Base-by-base conservation (phyloP, 2,329 filamentous ascomycete species). In the Fusarium sacchari region DNA sequence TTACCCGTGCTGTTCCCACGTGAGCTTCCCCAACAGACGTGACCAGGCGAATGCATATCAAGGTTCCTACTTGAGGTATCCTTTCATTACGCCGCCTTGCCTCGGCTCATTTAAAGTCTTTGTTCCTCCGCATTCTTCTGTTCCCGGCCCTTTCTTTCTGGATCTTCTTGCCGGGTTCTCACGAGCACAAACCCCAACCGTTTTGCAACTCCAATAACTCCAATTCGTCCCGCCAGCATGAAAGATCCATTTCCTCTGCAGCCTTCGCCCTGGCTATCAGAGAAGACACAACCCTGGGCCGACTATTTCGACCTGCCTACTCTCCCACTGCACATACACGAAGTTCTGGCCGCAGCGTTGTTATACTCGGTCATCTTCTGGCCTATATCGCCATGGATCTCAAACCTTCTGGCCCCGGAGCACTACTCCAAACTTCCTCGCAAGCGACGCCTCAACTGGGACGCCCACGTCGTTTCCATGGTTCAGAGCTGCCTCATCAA, bases 391-490 rank as follows among this genome's bases (percentile, higher is more conserved):
- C 94, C 94, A 12, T 78, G 86, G 44, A 60, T 95, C 40, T 95
- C 93, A 39, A 85, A 83, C 50, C 79, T 84, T 64, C 80, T 94
- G 67, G 90, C 92, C 72, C 89, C 92, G 6, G 77, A 85, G 50
- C 86, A 88, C 75, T 96, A 96, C 83, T 80, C 85, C 37, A 87
- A 94, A 75, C 88, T 90, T 55, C 83, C 85, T 32, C 87, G 88
- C 62, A 93, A 92, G 64, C 88, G 88, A 79, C 83, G 83, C 49
- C 86, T 94, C 71, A 96, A 93, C 86, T 96, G 94, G 94, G 91
- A 97, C 81, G 92, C 94, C 30, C 94, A 96, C 80, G 91, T 96
- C 62, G 94, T 96, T 37, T 95, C 93, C n/a, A 88, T 96, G 75
- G 86, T 94, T 63, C 94, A 97, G 86, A 92, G 91, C 80, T 84